Base-by-base conservation (phyloP, 2,329 filamentous ascomycete genomes). In the Botrytis hyacinthi region DNA sequence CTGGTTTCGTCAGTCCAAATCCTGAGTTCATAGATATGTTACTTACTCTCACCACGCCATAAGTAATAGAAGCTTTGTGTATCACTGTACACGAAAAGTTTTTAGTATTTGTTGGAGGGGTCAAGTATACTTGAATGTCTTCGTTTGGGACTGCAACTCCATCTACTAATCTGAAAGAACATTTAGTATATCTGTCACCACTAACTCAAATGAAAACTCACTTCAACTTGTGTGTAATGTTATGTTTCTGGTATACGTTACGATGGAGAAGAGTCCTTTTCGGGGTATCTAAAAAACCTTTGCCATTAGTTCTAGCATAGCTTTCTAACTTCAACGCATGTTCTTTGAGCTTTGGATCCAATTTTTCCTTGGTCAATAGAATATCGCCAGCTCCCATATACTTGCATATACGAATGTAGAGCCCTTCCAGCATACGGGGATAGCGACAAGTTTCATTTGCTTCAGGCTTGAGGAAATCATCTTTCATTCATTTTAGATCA, bases 171-270 rank as follows among this genome's bases (percentile, higher is more conserved):
- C 44, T 71, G 9, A 18, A 51, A 66, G 3, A 4, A 22, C 8
- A 35, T 44, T 71, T 22, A 63, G 57, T 32, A 61, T 22, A 63
- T 8, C 37, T 5, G 44, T 26, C 29, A 32, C 37, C 68, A n/a
- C n/a, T 35, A 12, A 35, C 18, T 7, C 29, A 60, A 59, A 20
- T 18, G 14, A 40, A 70, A 48, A 54, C 35, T 16, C 26, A 32
- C 69, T 37, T 71, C 60, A 71, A 32, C n/a, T 71, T 71, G 42
- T 71, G 70, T 14, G 35, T 65, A 26, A 71, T 44, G 0, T 57
- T 37, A 20, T 71, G 32, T 26, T 14, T 48, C 26, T 32, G 40
- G 9, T 71, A 71, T 9, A 65, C 2, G 0, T 9, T 26, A 26
- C 44, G 44, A 32, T 65, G 44, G 10, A 71, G 60, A 42, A 32